Conservation (phyloP, 495 filamentous ascomycete species). For the Articulospora tetracladia region DNA sequence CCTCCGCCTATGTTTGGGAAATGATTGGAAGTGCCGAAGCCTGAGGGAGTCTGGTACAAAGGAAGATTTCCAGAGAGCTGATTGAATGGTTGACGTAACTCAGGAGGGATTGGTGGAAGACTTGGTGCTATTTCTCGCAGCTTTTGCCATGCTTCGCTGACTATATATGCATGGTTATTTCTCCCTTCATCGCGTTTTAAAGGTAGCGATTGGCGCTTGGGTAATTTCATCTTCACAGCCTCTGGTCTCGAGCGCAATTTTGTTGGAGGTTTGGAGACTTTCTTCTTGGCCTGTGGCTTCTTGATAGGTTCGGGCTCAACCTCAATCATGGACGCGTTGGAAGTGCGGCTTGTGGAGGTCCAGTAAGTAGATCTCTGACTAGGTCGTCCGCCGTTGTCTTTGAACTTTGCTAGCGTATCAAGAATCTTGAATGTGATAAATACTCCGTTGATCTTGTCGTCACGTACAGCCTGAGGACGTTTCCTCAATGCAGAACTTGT, state of each 20-base stretch:
- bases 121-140: slow-evolving; percentile 9
- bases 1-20: slow-evolving; percentile 15
- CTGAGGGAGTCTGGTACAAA: not conserved
- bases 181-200: not conserved
- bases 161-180: not conserved
- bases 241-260: not conserved
- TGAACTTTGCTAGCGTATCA: slow-evolving; percentile 14
- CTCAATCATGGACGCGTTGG: not conserved
- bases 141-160: slow-evolving; percentile 14
- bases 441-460: slow-evolving; percentile 22
- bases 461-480: slow-evolving; percentile 13
- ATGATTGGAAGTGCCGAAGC: slow-evolving; percentile 7
- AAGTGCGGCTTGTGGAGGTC: not conserved
- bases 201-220: not conserved
- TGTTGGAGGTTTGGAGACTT: not conserved
- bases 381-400: slow-evolving; percentile 5
- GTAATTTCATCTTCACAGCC: not conserved
- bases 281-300: slow-evolving; percentile 2
- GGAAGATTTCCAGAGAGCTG: slow-evolving; percentile 1
- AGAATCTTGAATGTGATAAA: slow-evolving; percentile 26
- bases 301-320: not conserved
- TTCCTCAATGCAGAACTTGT: slow-evolving; percentile 1
- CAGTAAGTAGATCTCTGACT: slow-evolving; percentile 12
- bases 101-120: slow-evolving; percentile 1
- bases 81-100: slow-evolving; percentile 4